These are phyloP conservation scores for Sanguinoderma infundibulare DNA, from an alignment of 1,284 basidiomycete species.

Conservation along the genomic window DNA sequence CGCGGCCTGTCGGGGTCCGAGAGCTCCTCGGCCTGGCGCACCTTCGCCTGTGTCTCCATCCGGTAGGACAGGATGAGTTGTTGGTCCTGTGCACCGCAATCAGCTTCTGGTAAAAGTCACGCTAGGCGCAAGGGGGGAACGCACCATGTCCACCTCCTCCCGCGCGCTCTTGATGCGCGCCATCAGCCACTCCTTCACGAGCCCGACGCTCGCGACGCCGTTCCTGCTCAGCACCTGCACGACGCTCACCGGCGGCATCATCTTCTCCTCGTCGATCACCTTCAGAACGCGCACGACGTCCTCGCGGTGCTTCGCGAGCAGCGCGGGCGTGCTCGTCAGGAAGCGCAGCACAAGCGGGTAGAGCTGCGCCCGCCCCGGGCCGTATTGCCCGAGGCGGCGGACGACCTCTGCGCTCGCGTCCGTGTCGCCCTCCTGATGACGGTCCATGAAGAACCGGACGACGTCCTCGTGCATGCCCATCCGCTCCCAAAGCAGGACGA, in stretches of 20 bases:
- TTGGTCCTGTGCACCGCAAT: slow-evolving; percentile 63
- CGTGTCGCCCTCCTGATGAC: slow-evolving; percentile 49
- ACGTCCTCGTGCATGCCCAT: slow-evolving; percentile 97
- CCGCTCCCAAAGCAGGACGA: slow-evolving; percentile 91
- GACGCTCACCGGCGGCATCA: slow-evolving; percentile 89
- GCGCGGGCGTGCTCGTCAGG: slow-evolving; percentile 78
- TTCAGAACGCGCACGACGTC: slow-evolving; percentile 78
- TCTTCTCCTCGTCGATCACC: slow-evolving; percentile 76
- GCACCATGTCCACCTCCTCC: slow-evolving; percentile 80
- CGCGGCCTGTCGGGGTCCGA: slow-evolving; percentile 77
- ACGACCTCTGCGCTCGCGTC: slow-evolving; percentile 73
- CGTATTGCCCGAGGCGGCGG: slow-evolving; percentile 75
- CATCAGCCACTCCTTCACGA: slow-evolving; percentile 90
- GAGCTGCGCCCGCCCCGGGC: slow-evolving; percentile 70
- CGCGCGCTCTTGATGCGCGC: slow-evolving; percentile 74
- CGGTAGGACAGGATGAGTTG: slow-evolving; percentile 87
- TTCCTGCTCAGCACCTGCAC: slow-evolving; percentile 90
- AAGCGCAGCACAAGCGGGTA: slow-evolving; percentile 92
- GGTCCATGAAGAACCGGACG: slow-evolving; percentile 89
- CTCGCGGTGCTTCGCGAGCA: slow-evolving; percentile 69
- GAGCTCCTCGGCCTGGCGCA: slow-evolving; percentile 83
- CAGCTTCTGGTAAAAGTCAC: not conserved
- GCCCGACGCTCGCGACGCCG: slow-evolving; percentile 85
- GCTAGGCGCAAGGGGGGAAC: slow-evolving; percentile 37
- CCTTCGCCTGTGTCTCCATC: slow-evolving; percentile 80